phyloP scores from a whole-genome alignment of 2,329 filamentous ascomycete species.

The Talaromyces pinophilus region DNA sequence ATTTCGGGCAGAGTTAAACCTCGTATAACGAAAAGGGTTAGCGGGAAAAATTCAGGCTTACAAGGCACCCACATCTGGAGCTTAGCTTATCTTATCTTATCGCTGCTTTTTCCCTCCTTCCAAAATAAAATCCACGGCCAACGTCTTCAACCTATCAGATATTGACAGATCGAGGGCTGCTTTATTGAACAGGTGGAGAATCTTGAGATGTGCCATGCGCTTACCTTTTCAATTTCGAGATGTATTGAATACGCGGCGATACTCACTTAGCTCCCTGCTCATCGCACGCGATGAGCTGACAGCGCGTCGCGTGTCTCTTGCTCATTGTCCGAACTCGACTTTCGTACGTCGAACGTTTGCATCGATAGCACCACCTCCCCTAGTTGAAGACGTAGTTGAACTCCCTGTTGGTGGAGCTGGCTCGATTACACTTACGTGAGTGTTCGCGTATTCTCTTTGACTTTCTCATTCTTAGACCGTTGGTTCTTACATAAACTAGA shows the following conservation, averaged over 20 bases:
- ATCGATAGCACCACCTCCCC: slow-evolving; percentile 10
- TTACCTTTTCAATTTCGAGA: neutral
- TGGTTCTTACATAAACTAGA: neutral
- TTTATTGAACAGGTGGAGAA: neutral
- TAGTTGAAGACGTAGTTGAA: slow-evolving; percentile 20
- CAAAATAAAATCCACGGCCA: neutral
- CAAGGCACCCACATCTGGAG: neutral
- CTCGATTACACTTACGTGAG: slow-evolving; percentile 16
- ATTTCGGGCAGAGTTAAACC: neutral
- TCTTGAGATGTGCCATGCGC: slow-evolving; percentile 10
- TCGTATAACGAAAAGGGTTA: slow-evolving; percentile 14
- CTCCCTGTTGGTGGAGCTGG: slow-evolving; percentile 24
- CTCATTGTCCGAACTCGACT: neutral
- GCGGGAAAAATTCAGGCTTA: neutral
- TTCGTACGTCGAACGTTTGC: slow-evolving; percentile 16
- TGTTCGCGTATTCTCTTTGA: neutral
- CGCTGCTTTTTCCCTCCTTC: neutral
- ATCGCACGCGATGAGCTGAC: neutral
- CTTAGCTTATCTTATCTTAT: slow-evolving; percentile 4
- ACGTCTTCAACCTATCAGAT: neutral
- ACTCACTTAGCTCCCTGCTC: neutral
- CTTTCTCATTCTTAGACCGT: neutral
- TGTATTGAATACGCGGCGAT: neutral
- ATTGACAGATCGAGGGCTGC: neutral
- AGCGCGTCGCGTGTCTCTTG: slow-evolving; percentile 18